These are phyloP conservation scores for Ceratocystis lukuohia DNA, from an alignment of 2,329 filamentous ascomycete species.

Conservation along the genomic window DNA sequence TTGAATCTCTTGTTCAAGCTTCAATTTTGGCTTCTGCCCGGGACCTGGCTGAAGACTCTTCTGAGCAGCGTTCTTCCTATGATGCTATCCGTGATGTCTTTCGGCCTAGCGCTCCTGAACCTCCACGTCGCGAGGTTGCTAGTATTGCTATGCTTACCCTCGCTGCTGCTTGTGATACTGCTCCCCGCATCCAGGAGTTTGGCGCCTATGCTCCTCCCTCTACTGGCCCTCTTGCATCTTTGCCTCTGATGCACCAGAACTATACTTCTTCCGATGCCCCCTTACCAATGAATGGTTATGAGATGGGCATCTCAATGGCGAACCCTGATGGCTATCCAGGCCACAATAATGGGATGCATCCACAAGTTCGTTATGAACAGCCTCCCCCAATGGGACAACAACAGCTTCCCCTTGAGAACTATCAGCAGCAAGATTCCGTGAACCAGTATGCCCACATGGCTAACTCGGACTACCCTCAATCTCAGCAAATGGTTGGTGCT, in stretches of 20 bases:
- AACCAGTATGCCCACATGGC: constrained; percentile 9
- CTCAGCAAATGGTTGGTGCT: background rate
- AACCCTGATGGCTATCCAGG: background rate
- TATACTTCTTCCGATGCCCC: background rate
- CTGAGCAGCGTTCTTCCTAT: constrained; percentile 21
- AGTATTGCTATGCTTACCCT: constrained; percentile 16
- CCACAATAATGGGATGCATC: constrained; percentile 2
- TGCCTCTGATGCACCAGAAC: background rate
- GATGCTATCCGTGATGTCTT: constrained; percentile 32
- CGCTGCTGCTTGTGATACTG: constrained; percentile 5
- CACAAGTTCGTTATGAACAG: constrained; percentile 8
- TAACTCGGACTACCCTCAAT: constrained; percentile 8
- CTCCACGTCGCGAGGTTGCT: constrained; percentile 20
- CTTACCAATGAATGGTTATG: constrained; percentile 12
- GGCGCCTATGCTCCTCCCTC: background rate
- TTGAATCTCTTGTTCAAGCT: constrained; percentile 13
- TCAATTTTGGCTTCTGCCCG: constrained; percentile 15
- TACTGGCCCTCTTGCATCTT: background rate
- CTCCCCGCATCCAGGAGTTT: constrained; percentile 2
- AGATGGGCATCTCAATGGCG: background rate
- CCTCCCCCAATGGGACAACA: background rate
- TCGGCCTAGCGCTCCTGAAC: constrained; percentile 25
- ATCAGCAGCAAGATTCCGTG: constrained; percentile 8
- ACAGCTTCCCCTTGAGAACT: constrained; percentile 7
- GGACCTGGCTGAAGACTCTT: constrained; percentile 13